Percentiles rank a stretch among this genome's conserved stretches.
Evolutionary conservation across 2,329 filamentous ascomycete species (phyloP).

Genomic region (Penicillium rolfsii): DNA sequence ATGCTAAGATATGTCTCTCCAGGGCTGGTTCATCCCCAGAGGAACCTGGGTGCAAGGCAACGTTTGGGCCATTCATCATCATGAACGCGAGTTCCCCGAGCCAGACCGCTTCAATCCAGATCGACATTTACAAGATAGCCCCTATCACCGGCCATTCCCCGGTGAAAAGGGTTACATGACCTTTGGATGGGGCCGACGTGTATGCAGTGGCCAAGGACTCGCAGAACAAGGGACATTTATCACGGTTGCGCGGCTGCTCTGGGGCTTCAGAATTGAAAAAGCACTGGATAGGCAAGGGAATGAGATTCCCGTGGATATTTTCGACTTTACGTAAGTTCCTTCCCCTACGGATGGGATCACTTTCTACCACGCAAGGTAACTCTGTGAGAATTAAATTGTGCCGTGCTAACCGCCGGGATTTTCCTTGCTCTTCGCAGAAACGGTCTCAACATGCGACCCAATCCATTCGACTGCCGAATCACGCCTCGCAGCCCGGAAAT

Average conservation of each 20-base stretch:
- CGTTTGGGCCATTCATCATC: slow-evolving; percentile 34
- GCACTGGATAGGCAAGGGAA: slow-evolving; percentile 48
- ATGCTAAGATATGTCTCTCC: slow-evolving; percentile 12
- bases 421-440: slow-evolving; percentile 45
- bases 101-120: slow-evolving; percentile 39
- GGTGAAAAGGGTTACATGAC: slow-evolving; percentile 58
- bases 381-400: background rate
- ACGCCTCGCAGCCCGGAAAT: slow-evolving; percentile 55
- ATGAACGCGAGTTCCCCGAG: slow-evolving; percentile 50
- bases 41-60: slow-evolving; percentile 29
- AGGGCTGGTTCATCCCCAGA: slow-evolving; percentile 25
- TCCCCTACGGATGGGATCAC: background rate
- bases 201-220: slow-evolving; percentile 59
- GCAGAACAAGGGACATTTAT: slow-evolving; percentile 65
- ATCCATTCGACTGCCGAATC: slow-evolving; percentile 59
- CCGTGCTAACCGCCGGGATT: slow-evolving; percentile 11
- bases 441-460: slow-evolving; percentile 62
- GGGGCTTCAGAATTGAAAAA: slow-evolving; percentile 59
- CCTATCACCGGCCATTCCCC: slow-evolving; percentile 52
- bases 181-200: slow-evolving; percentile 60
- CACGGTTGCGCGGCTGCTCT: slow-evolving; percentile 60
- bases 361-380: background rate
- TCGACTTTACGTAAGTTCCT: slow-evolving; percentile 55
- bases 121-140: slow-evolving; percentile 46
- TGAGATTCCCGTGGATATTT: slow-evolving; percentile 59